Evolutionary conservation across 2,329 filamentous ascomycete genomes (phyloP).

Genomic region (Paramyrothecium roridum): DNA sequence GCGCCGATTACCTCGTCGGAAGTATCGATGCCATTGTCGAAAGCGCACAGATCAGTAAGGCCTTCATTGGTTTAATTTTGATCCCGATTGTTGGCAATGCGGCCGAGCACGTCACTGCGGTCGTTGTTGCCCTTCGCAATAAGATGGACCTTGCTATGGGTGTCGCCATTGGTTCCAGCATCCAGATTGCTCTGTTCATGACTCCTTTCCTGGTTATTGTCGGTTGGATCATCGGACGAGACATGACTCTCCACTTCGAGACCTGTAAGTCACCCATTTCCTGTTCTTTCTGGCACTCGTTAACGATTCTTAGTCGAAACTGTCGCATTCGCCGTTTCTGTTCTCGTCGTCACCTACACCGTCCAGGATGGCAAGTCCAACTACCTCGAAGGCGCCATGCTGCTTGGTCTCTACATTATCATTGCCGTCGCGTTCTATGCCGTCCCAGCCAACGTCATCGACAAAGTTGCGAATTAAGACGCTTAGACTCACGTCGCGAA

Average conservation of each 20-base stretch:
- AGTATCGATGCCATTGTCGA: slow-evolving; percentile 72
- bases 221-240: slow-evolving; percentile 70
- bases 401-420: slow-evolving; percentile 51
- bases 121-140: slow-evolving; percentile 74
- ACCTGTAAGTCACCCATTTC: slow-evolving; percentile 34
- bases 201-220: slow-evolving; percentile 78
- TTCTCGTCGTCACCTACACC: slow-evolving; percentile 71
- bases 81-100: slow-evolving; percentile 80
- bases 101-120: slow-evolving; percentile 77
- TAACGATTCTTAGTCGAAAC: slow-evolving; percentile 56
- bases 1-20: slow-evolving; percentile 74
- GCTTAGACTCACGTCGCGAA: no score
- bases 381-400: slow-evolving; percentile 77
- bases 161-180: slow-evolving; percentile 76
- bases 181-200: slow-evolving; percentile 80
- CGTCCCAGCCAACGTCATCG: slow-evolving; percentile 45
- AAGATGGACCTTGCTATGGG: slow-evolving; percentile 75
- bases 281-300: neutral
- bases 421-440: slow-evolving; percentile 60
- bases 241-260: slow-evolving; percentile 79
- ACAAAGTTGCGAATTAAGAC: slow-evolving; percentile 20
- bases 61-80: slow-evolving; percentile 76
- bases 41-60: slow-evolving; percentile 70
- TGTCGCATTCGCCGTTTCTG: slow-evolving; percentile 72
- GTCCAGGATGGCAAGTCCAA: slow-evolving; percentile 82